Conservation (phyloP, 805 yeast genomes). For the Cyberlindnera bimundalis region DNA sequence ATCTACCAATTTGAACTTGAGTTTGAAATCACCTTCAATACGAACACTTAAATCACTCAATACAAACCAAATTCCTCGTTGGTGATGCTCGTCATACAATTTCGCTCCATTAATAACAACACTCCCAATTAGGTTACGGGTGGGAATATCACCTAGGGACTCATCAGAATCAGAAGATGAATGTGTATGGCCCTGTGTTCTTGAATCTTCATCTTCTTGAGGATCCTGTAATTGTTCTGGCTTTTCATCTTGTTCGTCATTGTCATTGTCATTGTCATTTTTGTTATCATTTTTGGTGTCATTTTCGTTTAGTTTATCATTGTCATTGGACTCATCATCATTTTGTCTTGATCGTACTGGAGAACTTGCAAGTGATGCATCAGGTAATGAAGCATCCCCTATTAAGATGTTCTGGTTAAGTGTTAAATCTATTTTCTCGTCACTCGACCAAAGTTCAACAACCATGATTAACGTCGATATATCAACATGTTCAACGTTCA, state of each 20-base stretch:
- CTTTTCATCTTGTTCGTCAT: background rate
- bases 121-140: slow-evolving; percentile 38
- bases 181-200: background rate
- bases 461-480: slow-evolving; percentile 34
- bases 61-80: slow-evolving; percentile 40
- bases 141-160: slow-evolving; percentile 26
- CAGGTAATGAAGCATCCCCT: background rate
- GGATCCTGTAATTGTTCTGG: background rate
- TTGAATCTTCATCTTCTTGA: slow-evolving; percentile 1
- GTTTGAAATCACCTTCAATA: slow-evolving; percentile 40
- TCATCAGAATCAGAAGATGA: slow-evolving; percentile 15
- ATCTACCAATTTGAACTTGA: slow-evolving; percentile 36
- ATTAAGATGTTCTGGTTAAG: slow-evolving; percentile 19
- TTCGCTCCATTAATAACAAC: slow-evolving; percentile 38
- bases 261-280: background rate
- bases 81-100: slow-evolving; percentile 33
- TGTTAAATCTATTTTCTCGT: slow-evolving; percentile 25
- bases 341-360: background rate
- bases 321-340: background rate
- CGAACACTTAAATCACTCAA: slow-evolving; percentile 40
- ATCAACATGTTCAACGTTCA: slow-evolving; percentile 30
- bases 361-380: background rate
- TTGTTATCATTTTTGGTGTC: too few species aligned
- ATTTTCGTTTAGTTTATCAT: too few species aligned
- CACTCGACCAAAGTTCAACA: slow-evolving; percentile 39